These are phyloP conservation scores for Geosmithia putterillii DNA, from an alignment of 2,329 filamentous ascomycete species.

Conservation along the genomic window DNA sequence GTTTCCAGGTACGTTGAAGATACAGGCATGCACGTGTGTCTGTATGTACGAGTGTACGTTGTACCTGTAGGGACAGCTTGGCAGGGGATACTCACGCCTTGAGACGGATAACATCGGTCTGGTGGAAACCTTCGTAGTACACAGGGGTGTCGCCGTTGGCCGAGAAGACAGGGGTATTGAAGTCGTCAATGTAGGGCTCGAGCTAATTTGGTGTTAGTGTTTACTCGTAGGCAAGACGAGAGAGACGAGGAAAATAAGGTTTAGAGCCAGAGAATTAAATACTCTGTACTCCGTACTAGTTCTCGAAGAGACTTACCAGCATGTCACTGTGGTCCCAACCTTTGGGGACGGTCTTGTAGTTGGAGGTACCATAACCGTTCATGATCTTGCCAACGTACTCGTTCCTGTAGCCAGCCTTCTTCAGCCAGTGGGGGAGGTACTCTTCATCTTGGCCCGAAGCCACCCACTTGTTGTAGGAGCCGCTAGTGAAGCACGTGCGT, in stretches of 20 bases:
- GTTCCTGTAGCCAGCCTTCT: conserved; percentile 6
- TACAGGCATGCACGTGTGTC: no score
- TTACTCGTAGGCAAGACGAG: neutral
- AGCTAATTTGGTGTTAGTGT: conserved; percentile 1
- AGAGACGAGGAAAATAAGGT: neutral
- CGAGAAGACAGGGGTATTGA: conserved; percentile 6
- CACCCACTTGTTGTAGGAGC: conserved; percentile 4
- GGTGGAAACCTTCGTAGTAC: conserved; percentile 3
- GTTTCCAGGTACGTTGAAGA: neutral
- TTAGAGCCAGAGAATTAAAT: no score
- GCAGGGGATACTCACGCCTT: conserved; percentile 19
- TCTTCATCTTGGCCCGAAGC: conserved; percentile 3
- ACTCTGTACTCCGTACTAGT: no score
- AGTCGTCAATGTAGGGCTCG: conserved; percentile 5
- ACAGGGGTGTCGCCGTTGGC: conserved; percentile 4
- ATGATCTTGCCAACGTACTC: conserved; percentile 8
- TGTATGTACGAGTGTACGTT: no score
- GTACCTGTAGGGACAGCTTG: neutral
- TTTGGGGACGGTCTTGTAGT: conserved; percentile 4
- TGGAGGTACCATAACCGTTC: conserved; percentile 5
- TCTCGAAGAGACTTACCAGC: conserved; percentile 2
- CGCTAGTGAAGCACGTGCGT: neutral
- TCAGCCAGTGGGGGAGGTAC: conserved; percentile 7
- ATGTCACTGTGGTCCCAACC: conserved; percentile 6
- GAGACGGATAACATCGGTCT: conserved; percentile 5